These are phyloP conservation scores for Blastobotrys indianensis DNA, from an alignment of 1,139 yeast genomes.

Conservation along the genomic window DNA sequence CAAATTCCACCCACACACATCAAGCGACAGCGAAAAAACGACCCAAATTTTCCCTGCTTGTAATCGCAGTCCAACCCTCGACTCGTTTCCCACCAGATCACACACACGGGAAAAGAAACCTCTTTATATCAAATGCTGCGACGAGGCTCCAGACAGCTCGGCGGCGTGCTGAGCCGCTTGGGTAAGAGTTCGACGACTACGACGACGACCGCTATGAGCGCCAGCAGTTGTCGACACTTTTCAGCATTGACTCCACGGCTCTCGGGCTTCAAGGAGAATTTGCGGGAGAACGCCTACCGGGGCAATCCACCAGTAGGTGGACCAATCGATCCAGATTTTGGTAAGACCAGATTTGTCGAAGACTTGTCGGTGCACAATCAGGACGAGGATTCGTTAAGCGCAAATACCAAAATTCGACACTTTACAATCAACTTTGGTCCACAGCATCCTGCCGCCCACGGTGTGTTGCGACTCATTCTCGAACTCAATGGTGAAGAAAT, in stretches of 20 bases:
- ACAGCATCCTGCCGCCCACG: conserved; percentile 95
- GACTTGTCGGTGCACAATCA: conserved; percentile 27
- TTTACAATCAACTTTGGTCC: conserved; percentile 89
- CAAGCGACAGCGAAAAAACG: neutral
- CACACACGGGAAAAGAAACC: neutral
- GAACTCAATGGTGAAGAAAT: conserved; percentile 89
- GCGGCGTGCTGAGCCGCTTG: conserved; percentile 3
- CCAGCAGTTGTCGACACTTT: conserved; percentile 1
- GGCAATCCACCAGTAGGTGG: conserved; percentile 32
- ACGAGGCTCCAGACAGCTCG: conserved; percentile 10
- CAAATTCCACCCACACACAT: too few species aligned
- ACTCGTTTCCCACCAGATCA: neutral
- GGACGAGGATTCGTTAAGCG: conserved; percentile 23
- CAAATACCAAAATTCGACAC: conserved; percentile 59
- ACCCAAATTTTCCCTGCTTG: neutral
- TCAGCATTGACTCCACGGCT: neutral
- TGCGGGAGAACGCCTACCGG: conserved; percentile 23
- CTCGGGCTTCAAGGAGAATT: conserved; percentile 12
- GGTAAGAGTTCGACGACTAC: neutral
- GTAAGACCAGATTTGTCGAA: conserved; percentile 33
- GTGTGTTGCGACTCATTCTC: conserved; percentile 78
- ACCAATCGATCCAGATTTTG: conserved; percentile 31
- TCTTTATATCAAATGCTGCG: conserved; percentile 9
- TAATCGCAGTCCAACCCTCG: too few species aligned
- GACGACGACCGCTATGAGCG: neutral